These are phyloP conservation scores for Hemileccinum rubropunctum DNA, from an alignment of 768 basidiomycete species.

Conservation along the genomic window DNA sequence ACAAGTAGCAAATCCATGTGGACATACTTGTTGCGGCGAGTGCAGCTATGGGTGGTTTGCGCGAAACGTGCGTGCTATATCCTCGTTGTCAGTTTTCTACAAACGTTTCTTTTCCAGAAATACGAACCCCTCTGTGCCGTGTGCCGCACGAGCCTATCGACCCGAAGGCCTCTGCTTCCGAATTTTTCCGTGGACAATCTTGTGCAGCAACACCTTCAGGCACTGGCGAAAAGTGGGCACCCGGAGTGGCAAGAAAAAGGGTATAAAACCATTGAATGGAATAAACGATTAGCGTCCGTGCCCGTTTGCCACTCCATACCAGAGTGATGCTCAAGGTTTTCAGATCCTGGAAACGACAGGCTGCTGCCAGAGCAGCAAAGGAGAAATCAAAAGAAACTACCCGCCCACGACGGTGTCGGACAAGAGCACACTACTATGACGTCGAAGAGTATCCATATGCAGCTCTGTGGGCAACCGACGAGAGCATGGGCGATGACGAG, in stretches of 20 bases:
- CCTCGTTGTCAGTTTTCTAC: slow-evolving; percentile 1
- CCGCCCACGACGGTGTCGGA: slow-evolving; percentile 11
- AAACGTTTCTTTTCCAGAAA: slow-evolving; percentile 27
- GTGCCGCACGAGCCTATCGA: slow-evolving; percentile 51
- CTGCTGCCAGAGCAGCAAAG: slow-evolving; percentile 11
- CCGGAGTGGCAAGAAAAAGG: slow-evolving; percentile 56
- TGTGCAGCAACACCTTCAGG: slow-evolving; percentile 56
- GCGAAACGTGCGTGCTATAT: slow-evolving; percentile 42
- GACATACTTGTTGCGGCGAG: slow-evolving; percentile 68
- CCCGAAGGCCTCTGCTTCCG: slow-evolving; percentile 50
- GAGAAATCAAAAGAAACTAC: slow-evolving; percentile 16
- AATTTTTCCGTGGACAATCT: slow-evolving; percentile 61
- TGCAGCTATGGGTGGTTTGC: slow-evolving; percentile 62
- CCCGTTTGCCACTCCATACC: neutral
- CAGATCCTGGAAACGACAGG: slow-evolving; percentile 31
- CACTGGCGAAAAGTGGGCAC: slow-evolving; percentile 44
- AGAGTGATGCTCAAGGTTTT: neutral
- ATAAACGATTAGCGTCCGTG: slow-evolving; percentile 51
- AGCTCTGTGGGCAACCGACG: slow-evolving; percentile 4
- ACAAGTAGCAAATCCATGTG: slow-evolving; percentile 67
- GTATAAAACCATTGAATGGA: slow-evolving; percentile 48
- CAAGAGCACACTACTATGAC: slow-evolving; percentile 12
- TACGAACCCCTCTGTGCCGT: slow-evolving; percentile 51
- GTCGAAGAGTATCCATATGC: slow-evolving; percentile 7
- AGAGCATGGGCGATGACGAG: slow-evolving; percentile 6